Evolutionary conservation across 208 protist genomes (phyloP).

Genomic region (Phytomonas sp.): DNA sequence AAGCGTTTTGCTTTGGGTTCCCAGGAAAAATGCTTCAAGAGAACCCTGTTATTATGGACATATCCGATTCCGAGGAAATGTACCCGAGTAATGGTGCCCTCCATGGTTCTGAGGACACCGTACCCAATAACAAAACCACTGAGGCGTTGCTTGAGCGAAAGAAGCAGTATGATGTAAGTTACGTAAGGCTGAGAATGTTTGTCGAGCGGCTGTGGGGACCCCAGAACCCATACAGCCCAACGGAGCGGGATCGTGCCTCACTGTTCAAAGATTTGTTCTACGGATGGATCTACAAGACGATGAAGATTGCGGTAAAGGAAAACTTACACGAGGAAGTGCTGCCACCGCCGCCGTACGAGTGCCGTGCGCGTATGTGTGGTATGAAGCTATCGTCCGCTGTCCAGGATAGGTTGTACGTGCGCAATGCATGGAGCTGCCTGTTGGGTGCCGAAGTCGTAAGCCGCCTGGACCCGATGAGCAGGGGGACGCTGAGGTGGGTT

Average conservation of each 20-base stretch:
- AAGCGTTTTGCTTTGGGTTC: background rate
- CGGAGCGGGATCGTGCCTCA: constrained; percentile 25
- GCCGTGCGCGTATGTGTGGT: constrained; percentile 27
- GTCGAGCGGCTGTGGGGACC: constrained; percentile 41
- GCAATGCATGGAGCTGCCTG: constrained; percentile 38
- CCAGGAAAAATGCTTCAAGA: background rate
- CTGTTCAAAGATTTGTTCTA: constrained; percentile 34
- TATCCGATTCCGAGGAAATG: background rate
- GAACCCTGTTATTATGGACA: background rate
- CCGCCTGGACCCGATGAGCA: constrained; percentile 28
- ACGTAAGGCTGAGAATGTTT: constrained; percentile 10
- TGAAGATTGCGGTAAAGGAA: constrained; percentile 31
- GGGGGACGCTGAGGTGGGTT: constrained; percentile 50
- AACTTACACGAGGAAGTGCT: constrained; percentile 29
- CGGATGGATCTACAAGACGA: constrained; percentile 29
- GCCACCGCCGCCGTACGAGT: constrained; percentile 19
- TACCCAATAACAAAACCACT: background rate
- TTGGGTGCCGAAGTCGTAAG: constrained; percentile 30
- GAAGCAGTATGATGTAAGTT: constrained; percentile 12
- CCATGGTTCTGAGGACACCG: background rate
- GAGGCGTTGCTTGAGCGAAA: background rate
- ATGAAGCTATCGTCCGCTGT: constrained; percentile 24
- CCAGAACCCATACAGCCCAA: constrained; percentile 25
- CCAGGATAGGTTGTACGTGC: constrained; percentile 17
- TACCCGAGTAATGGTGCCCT: background rate